Conservation (phyloP, 257 asterid species). For the Cordia subcordata region DNA sequence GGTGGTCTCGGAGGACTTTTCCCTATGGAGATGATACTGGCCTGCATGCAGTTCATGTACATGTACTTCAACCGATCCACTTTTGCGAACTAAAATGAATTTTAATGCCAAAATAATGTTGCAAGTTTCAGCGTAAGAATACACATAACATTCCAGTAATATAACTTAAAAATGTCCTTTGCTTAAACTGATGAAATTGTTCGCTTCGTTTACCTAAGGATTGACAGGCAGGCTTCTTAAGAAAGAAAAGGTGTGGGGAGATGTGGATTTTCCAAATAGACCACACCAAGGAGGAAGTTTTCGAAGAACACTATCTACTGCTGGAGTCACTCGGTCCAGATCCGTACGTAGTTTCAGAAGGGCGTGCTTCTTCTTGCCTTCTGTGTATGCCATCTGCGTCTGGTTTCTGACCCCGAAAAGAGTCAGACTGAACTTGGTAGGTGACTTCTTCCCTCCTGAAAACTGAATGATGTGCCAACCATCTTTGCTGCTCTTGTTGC, state of each 20-base stretch:
- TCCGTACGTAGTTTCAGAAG: constrained; percentile 75
- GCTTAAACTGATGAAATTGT: too few relatives aligned
- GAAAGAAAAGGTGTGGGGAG: constrained; percentile 73
- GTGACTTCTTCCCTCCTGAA: constrained; percentile 75
- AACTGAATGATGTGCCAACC: constrained; percentile 91
- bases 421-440: constrained; percentile 57
- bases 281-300: constrained; percentile 91
- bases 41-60: too few relatives aligned
- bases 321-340: constrained; percentile 58
- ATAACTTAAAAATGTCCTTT: too few relatives aligned
- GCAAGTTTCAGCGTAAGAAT: not conserved
- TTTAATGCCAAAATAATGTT: too few relatives aligned
- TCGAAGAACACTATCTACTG: constrained; percentile 28
- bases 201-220: constrained; percentile 21
- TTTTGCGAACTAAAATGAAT: too few relatives aligned
- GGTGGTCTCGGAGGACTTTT: too few relatives aligned
- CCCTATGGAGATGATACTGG: too few relatives aligned
- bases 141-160: not conserved
- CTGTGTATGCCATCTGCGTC: constrained; percentile 6
- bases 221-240: constrained; percentile 42
- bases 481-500: constrained; percentile 49
- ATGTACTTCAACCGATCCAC: too few relatives aligned
- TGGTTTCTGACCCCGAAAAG: constrained; percentile 46
- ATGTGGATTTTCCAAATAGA: constrained; percentile 77
- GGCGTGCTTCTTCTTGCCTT: constrained; percentile 18